Conservation (phyloP, 495 filamentous ascomycete species). For the Cetradonia linearis region DNA sequence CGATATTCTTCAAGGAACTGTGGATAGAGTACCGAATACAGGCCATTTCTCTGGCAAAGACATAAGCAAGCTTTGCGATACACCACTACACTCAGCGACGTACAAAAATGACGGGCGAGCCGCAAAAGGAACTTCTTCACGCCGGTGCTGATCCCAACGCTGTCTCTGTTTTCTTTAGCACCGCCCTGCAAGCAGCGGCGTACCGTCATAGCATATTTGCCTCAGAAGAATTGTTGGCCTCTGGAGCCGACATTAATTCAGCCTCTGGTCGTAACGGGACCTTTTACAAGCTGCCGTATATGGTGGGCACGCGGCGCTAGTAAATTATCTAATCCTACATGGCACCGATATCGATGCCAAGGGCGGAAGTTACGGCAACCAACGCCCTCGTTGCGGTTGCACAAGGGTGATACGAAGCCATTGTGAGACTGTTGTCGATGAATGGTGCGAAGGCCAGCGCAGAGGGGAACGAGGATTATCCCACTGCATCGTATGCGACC, state of each 20-base stretch:
- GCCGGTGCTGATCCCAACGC: conserved; percentile 21
- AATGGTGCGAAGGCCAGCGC: conserved; percentile 18
- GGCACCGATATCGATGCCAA: conserved; percentile 20
- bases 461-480: neutral
- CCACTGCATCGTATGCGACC: conserved; percentile 11
- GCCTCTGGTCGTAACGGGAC: conserved; percentile 21
- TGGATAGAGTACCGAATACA: too few species aligned
- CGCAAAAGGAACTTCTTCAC: conserved; percentile 7
- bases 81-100: conserved; percentile 20
- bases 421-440: conserved; percentile 17
- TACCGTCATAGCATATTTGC: conserved; percentile 20
- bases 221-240: conserved; percentile 24
- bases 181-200: conserved; percentile 27
- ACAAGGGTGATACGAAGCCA: conserved; percentile 4
- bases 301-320: conserved; percentile 11
- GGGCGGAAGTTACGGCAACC: conserved; percentile 7
- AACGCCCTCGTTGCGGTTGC: conserved; percentile 21
- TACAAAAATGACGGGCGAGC: neutral
- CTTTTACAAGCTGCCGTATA: conserved; percentile 27
- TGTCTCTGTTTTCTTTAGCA: conserved; percentile 23
- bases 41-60: too few species aligned
- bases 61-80: too few species aligned
- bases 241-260: conserved; percentile 27
- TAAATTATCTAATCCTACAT: conserved; percentile 14
- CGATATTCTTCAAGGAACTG: too few species aligned